phyloP scores from a whole-genome alignment of 2,329 filamentous ascomycete genomes.

The Neophaeococcomyces aloes region DNA sequence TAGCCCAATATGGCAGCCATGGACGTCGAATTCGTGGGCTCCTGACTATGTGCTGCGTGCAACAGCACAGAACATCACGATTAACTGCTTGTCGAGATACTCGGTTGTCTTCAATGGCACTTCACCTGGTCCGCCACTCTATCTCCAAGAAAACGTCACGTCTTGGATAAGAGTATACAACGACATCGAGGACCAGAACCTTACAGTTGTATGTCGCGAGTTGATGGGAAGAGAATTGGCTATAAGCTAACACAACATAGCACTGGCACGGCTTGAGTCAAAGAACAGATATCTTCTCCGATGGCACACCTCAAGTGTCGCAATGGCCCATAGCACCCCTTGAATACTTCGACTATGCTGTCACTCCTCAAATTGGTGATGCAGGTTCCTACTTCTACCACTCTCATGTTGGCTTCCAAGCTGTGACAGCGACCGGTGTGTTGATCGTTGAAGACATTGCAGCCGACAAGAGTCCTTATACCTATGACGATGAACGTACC shows the following conservation, averaged over 20 bases:
- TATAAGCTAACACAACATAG: constrained; percentile 25
- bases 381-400: constrained; percentile 60
- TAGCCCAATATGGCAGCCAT: neutral
- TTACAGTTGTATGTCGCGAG: constrained; percentile 41
- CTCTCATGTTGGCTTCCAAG: constrained; percentile 55
- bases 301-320: constrained; percentile 49
- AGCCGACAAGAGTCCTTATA: constrained; percentile 38
- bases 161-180: constrained; percentile 52
- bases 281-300: constrained; percentile 51
- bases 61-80: constrained; percentile 31
- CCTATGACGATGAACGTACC: constrained; percentile 52
- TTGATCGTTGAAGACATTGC: constrained; percentile 45
- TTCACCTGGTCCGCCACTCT: constrained; percentile 40
- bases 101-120: constrained; percentile 45
- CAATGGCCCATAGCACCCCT: constrained; percentile 56
- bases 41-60: constrained; percentile 41
- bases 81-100: constrained; percentile 38
- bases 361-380: constrained; percentile 42
- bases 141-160: constrained; percentile 34
- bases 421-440: constrained; percentile 46
- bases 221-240: neutral
- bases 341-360: constrained; percentile 58
- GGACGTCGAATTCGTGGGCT: neutral
- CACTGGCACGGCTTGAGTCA: constrained; percentile 61
- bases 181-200: constrained; percentile 41